These are phyloP conservation scores for Canavalia gladiata DNA, from an alignment of 306 rosid genomes.

Conservation along the genomic window DNA sequence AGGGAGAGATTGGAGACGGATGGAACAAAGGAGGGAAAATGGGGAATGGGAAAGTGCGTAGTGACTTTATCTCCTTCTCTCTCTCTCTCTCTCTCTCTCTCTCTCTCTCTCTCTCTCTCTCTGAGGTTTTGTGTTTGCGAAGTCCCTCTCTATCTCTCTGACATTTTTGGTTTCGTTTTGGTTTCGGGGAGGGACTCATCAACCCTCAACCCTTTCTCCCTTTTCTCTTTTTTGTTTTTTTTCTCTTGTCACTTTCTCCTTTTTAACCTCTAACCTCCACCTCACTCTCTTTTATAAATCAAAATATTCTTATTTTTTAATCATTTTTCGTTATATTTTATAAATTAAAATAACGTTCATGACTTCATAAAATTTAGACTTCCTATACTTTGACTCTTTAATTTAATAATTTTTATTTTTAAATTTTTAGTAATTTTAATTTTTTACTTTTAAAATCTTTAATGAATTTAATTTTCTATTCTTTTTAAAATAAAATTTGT, in stretches of 20 bases:
- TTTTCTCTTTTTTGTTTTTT: not conserved
- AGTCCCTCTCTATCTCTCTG: not conserved
- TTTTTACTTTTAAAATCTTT: no score
- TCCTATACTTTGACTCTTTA: no score
- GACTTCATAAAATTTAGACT: no score
- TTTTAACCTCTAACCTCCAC: not conserved
- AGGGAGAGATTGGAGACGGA: no score
- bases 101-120: not conserved
- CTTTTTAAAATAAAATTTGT: no score
- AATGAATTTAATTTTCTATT: no score
- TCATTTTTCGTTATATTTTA: no score
- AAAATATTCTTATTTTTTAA: no score
- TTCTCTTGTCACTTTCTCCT: not conserved
- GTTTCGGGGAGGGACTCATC: not conserved
- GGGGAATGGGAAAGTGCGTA: not conserved
- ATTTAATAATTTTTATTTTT: no score
- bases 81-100: not conserved
- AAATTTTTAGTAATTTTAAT: no score
- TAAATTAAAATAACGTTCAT: no score
- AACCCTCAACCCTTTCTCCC: not conserved
- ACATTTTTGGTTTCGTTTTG: not conserved
- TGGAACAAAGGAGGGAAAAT: no score
- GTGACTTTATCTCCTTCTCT: not conserved
- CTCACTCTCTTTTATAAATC: not conserved
- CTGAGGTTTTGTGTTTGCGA: constrained; percentile 6